A percentile compares a stretch with the other conserved stretches of the same genome.
These are phyloP conservation scores for Fusarium siculi DNA, from an alignment of 2,329 filamentous ascomycete species.

Conservation along the genomic window DNA sequence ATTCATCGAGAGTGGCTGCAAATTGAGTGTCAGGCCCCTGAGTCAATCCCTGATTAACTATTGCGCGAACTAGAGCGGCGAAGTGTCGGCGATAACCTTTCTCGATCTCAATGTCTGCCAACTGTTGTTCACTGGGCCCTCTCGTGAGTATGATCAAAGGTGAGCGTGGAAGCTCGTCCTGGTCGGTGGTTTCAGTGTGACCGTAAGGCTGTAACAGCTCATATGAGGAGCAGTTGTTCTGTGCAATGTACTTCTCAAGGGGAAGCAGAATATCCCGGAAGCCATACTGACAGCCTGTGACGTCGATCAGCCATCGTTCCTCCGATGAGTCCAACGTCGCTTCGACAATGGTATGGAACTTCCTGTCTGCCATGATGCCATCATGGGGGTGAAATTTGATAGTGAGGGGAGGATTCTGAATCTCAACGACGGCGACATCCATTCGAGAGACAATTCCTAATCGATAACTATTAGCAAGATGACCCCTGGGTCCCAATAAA, in stretches of 20 bases:
- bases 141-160: background rate
- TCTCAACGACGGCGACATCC: background rate
- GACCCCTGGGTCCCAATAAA: no score
- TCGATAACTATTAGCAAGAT: background rate
- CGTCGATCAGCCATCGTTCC: conserved; percentile 30
- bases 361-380: background rate
- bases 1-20: background rate
- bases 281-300: conserved; percentile 27
- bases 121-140: background rate
- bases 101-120: conserved; percentile 3
- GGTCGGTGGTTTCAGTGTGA: conserved; percentile 15
- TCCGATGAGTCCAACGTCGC: background rate
- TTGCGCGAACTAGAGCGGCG: conserved; percentile 1
- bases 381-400: conserved; percentile 12
- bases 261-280: conserved; percentile 25
- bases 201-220: background rate
- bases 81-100: conserved; percentile 20
- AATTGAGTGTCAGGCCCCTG: conserved; percentile 19
- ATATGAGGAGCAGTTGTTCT: background rate
- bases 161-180: conserved; percentile 4
- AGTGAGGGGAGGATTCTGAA: conserved; percentile 4
- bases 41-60: conserved; percentile 2
- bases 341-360: conserved; percentile 1
- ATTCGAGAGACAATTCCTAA: conserved; percentile 1
- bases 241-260: conserved; percentile 9